A percentile compares a stretch with the other conserved stretches of the same genome.
Evolutionary conservation across 306 rosid genomes (phyloP).

Genomic region (Alnus glutinosa): DNA sequence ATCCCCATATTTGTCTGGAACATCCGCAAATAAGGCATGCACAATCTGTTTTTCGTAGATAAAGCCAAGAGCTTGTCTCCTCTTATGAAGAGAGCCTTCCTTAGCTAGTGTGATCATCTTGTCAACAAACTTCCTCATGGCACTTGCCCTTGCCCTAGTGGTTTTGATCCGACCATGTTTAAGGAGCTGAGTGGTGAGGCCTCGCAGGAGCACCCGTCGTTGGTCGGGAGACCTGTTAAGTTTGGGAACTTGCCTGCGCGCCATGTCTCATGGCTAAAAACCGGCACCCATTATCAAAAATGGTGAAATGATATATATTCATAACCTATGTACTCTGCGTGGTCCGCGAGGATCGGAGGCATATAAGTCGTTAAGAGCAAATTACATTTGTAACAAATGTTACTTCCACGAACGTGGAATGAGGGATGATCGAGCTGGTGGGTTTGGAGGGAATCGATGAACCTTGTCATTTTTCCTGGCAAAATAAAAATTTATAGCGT

Average conservation of each 20-base stretch:
- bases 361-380: slow-evolving; percentile 12
- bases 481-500: not conserved
- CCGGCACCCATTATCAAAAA: slow-evolving; percentile 67
- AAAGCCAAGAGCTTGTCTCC: slow-evolving; percentile 96
- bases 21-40: slow-evolving; percentile 95
- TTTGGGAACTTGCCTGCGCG: slow-evolving; percentile 77
- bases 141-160: slow-evolving; percentile 94
- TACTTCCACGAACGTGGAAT: too few species aligned
- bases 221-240: slow-evolving; percentile 98
- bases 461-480: not conserved
- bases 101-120: slow-evolving; percentile 95
- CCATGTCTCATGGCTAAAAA: slow-evolving; percentile 94
- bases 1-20: slow-evolving; percentile 80
- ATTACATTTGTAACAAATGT: too few species aligned
- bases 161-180: slow-evolving; percentile 93
- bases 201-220: slow-evolving; percentile 79
- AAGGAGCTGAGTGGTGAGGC: slow-evolving; percentile 94
- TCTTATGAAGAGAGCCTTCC: slow-evolving; percentile 90
- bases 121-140: slow-evolving; percentile 87
- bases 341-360: slow-evolving; percentile 51
- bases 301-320: slow-evolving; percentile 46
- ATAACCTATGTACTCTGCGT: slow-evolving; percentile 55
- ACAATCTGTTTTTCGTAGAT: slow-evolving; percentile 94
- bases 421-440: too few species aligned
- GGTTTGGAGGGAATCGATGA: too few species aligned